Percentiles rank a stretch among this genome's conserved stretches.
These are phyloP conservation scores for Metarhizium album DNA, from an alignment of 2,329 filamentous ascomycete species.

Conservation along the genomic window DNA sequence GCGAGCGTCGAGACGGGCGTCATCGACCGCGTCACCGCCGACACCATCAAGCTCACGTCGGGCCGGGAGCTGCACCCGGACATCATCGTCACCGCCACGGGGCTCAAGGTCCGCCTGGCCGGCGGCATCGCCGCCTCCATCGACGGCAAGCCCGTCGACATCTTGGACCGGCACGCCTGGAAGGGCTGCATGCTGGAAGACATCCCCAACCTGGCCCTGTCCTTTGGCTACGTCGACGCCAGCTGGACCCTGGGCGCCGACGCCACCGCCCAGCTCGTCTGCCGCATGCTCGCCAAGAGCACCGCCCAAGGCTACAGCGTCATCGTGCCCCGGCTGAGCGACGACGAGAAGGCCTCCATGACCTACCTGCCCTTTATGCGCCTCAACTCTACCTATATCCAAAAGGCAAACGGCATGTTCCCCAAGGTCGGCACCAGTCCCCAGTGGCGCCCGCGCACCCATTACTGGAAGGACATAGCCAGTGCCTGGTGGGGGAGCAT, in stretches of 20 bases:
- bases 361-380: constrained; percentile 2
- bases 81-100: constrained; percentile 55
- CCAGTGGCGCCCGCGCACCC: constrained; percentile 5
- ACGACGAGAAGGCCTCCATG: constrained; percentile 3
- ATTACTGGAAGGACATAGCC: constrained; percentile 7
- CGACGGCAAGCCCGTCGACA: constrained; percentile 34
- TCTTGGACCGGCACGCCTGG: constrained; percentile 42
- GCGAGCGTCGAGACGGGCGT: constrained; percentile 31
- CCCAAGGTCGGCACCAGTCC: constrained; percentile 2
- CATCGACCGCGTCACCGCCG: constrained; percentile 33
- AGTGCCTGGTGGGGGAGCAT: constrained; percentile 5
- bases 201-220: constrained; percentile 47
- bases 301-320: not conserved
- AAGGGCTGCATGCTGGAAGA: constrained; percentile 50
- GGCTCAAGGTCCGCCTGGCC: constrained; percentile 44
- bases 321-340: constrained; percentile 1
- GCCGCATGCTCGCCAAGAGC: not conserved
- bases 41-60: constrained; percentile 31
- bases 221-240: constrained; percentile 49
- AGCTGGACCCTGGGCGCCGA: constrained; percentile 55
- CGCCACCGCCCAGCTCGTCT: constrained; percentile 6
- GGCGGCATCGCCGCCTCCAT: constrained; percentile 40
- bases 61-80: constrained; percentile 41
- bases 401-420: not conserved
- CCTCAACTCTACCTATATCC: constrained; percentile 6